Conservation (phyloP, 805 yeast species). For the Sugiyamaella qingdaonensis region DNA sequence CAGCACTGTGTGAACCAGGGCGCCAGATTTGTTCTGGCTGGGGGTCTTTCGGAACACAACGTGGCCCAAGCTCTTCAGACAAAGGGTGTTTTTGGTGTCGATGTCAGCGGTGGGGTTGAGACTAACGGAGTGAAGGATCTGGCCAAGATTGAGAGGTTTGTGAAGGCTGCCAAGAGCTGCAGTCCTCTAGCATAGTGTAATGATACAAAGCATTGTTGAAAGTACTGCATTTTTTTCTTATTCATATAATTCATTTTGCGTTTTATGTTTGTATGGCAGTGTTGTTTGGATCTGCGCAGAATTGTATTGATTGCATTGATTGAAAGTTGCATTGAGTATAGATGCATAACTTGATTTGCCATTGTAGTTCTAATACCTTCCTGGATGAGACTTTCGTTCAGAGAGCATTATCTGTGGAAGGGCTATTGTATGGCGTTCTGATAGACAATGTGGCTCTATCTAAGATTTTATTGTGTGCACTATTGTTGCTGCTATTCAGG, state of each 20-base stretch:
- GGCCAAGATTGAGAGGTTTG: conserved; percentile 55
- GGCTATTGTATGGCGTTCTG: too few species aligned
- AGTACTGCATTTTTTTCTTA: not conserved
- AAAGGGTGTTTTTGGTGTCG: conserved; percentile 77
- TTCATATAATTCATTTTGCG: not conserved
- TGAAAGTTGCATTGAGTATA: too few species aligned
- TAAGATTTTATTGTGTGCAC: too few species aligned
- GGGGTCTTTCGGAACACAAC: conserved; percentile 80
- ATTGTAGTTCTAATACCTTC: too few species aligned
- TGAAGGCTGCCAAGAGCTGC: conserved; percentile 44
- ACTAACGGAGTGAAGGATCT: conserved; percentile 68
- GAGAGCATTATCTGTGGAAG: too few species aligned
- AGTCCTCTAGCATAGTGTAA: not conserved
- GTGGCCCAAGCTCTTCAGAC: conserved; percentile 49
- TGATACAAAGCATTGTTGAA: not conserved
- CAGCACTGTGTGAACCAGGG: conserved; percentile 36
- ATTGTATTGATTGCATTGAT: too few species aligned
- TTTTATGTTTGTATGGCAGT: too few species aligned
- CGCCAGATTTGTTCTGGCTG: conserved; percentile 65
- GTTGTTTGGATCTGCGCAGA: too few species aligned
- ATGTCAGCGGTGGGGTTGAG: conserved; percentile 95
- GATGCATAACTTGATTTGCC: too few species aligned
- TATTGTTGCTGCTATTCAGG: too few species aligned
- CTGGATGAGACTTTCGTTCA: too few species aligned
- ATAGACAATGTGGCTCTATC: too few species aligned